These are phyloP conservation scores for Metroxylon sagu DNA, from an alignment of 176 grass and related monocot genomes.

Conservation along the genomic window DNA sequence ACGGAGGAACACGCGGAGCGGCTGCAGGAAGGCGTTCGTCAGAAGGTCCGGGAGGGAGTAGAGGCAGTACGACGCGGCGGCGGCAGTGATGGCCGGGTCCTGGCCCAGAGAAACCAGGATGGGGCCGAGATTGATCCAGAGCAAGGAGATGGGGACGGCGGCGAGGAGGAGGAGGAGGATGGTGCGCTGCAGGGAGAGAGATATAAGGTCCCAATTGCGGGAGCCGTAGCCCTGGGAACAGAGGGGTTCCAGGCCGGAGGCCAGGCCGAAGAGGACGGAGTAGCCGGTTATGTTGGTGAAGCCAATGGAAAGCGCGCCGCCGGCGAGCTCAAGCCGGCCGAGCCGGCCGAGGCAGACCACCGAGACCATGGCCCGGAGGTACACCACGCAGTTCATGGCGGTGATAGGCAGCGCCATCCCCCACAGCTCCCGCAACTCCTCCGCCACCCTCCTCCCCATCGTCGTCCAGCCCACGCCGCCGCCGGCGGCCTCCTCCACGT, in stretches of 20 bases:
- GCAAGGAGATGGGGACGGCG: constrained; percentile 63
- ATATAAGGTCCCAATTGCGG: constrained; percentile 62
- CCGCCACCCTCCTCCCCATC: not conserved
- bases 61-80: constrained; percentile 52
- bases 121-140: constrained; percentile 72
- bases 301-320: constrained; percentile 88
- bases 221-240: constrained; percentile 86
- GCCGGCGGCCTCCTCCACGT: too few relatives aligned
- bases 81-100: constrained; percentile 70
- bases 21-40: constrained; percentile 66
- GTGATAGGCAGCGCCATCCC: constrained; percentile 72
- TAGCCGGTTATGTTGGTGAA: constrained; percentile 98
- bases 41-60: constrained; percentile 81
- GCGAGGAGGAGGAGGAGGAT: constrained; percentile 63
- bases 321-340: constrained; percentile 73
- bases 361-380: constrained; percentile 91
- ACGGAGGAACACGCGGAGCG: constrained; percentile 82
- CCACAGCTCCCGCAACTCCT: constrained; percentile 66
- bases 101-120: constrained; percentile 82
- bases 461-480: not conserved
- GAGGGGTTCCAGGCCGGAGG: constrained; percentile 76
- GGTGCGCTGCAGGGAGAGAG: constrained; percentile 79
- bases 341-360: constrained; percentile 82
- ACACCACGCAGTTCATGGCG: constrained; percentile 82
- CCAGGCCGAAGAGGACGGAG: constrained; percentile 86